Conservation (phyloP, 1,139 yeast species). For the Magnusiomyces tetraspermus region DNA sequence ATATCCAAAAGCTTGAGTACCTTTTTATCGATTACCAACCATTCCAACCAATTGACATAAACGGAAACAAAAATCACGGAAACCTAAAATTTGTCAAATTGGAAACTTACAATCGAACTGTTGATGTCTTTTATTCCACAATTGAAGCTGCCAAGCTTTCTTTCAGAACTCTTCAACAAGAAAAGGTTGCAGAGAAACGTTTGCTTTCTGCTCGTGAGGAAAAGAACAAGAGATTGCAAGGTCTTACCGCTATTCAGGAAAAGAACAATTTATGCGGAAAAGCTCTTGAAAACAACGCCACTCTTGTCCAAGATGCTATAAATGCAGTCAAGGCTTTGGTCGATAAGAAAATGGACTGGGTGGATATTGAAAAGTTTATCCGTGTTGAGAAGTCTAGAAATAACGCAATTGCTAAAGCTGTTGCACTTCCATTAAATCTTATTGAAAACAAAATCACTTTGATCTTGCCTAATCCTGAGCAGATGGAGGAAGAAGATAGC, state of each 20-base stretch:
- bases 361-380: constrained; percentile 69
- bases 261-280: constrained; percentile 62
- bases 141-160: constrained; percentile 74
- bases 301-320: constrained; percentile 63
- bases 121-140: constrained; percentile 78
- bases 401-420: constrained; percentile 52
- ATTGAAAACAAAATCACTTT: constrained; percentile 59
- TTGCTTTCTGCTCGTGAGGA: constrained; percentile 67
- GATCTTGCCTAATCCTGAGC: constrained; percentile 44
- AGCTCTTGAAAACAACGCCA: constrained; percentile 60
- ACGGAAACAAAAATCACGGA: constrained; percentile 20
- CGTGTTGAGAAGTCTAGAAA: constrained; percentile 59
- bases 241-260: constrained; percentile 55
- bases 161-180: constrained; percentile 63
- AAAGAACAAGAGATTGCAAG: constrained; percentile 60
- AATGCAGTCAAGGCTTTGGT: constrained; percentile 55
- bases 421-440: constrained; percentile 63
- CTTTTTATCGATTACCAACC: constrained; percentile 83
- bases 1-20: constrained; percentile 36
- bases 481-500: constrained; percentile 28
- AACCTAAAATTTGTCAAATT: constrained; percentile 22
- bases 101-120: constrained; percentile 65
- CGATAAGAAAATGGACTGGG: constrained; percentile 92
- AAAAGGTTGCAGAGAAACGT: constrained; percentile 62
- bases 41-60: constrained; percentile 42